Percentiles rank a stretch among this genome's conserved stretches.
Conservation (phyloP, 2,329 filamentous ascomycete species). For the Aureobasidium sp. region DNA sequence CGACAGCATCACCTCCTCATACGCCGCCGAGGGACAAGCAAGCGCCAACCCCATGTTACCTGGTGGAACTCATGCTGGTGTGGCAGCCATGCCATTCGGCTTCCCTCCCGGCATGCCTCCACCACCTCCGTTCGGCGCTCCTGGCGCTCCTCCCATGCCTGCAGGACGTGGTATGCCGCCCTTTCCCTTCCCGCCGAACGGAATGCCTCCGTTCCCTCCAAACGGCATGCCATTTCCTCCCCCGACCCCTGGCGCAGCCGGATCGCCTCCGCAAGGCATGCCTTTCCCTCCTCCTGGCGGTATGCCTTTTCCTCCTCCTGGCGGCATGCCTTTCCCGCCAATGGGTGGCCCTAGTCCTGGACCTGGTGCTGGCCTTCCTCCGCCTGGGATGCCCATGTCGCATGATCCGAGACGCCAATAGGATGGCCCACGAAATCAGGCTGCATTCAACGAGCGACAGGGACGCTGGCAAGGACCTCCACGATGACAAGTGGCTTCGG, state of each 20-base stretch:
- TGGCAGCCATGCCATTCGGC: constrained; percentile 32
- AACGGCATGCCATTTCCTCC: constrained; percentile 20
- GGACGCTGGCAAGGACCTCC: no score
- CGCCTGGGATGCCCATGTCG: constrained; percentile 14
- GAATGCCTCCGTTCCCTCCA: constrained; percentile 31
- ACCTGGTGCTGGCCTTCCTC: constrained; percentile 17
- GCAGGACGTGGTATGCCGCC: constrained; percentile 28
- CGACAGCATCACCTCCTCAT: constrained; percentile 93
- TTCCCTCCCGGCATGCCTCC: constrained; percentile 46
- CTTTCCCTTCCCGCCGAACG: constrained; percentile 32
- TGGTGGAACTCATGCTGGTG: constrained; percentile 39
- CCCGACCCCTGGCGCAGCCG: constrained; percentile 20
- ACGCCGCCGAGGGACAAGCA: constrained; percentile 87
- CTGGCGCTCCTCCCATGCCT: constrained; percentile 31
- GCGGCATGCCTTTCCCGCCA: constrained; percentile 26
- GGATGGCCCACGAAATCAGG: background rate
- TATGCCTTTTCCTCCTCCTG: constrained; percentile 24
- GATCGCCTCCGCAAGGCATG: constrained; percentile 25
- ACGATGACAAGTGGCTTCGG: no score
- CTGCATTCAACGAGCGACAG: background rate
- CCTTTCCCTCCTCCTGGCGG: constrained; percentile 24
- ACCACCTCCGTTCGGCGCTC: constrained; percentile 32
- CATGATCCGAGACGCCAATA: constrained; percentile 16
- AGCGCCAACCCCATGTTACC: constrained; percentile 74
- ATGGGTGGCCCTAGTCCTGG: constrained; percentile 22